Conservation (phyloP, 225 moss, liverwort and hornwort genomes). For the Straminergon stramineum region DNA sequence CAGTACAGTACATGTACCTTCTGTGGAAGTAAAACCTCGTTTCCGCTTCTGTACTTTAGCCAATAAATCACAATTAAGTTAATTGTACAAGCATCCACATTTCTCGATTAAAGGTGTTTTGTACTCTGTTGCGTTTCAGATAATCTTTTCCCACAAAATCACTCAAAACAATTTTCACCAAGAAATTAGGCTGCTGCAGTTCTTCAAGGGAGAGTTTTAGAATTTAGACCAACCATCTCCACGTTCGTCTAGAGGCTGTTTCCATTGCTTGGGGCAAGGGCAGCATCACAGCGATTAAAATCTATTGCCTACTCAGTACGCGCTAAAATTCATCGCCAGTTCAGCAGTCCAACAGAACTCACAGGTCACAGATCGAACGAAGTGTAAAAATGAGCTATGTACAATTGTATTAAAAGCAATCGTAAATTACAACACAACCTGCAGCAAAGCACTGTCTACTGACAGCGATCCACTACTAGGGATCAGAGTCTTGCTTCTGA, state of each 20-base stretch:
- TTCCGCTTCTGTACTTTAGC: not conserved
- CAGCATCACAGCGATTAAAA: not conserved
- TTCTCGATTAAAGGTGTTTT: no score
- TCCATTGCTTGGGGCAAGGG: no score
- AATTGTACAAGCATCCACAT: not conserved
- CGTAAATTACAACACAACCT: not conserved
- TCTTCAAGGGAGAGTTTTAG: not conserved
- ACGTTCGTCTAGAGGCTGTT: no score
- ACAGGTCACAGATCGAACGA: not conserved
- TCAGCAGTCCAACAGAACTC: not conserved
- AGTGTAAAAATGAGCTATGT: not conserved
- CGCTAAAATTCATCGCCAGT: not conserved
- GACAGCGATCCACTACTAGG: not conserved
- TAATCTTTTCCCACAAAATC: no score
- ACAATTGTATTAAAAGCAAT: not conserved
- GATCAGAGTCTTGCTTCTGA: not conserved
- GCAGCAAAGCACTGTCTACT: not conserved
- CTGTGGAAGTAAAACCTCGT: not conserved
- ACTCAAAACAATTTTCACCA: not conserved
- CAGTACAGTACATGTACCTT: not conserved
- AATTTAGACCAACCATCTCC: not conserved
- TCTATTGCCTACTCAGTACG: not conserved
- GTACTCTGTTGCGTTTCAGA: not conserved
- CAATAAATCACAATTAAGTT: not conserved
- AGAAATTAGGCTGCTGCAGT: no score